These are phyloP conservation scores for Ustilago cynodontis DNA, from an alignment of 1,284 basidiomycete genomes.

Conservation along the genomic window DNA sequence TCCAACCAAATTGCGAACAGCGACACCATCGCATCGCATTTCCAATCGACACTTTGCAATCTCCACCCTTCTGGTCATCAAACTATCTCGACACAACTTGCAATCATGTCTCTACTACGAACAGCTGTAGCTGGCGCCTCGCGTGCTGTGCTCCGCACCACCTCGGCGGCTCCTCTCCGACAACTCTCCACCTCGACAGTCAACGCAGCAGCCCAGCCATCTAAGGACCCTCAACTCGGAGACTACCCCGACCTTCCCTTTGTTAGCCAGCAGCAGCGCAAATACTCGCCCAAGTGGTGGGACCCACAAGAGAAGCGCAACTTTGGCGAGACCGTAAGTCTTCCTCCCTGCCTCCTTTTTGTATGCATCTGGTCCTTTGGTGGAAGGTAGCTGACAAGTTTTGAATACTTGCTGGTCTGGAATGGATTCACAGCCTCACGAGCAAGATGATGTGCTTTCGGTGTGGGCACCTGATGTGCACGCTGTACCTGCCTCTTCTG, in stretches of 20 bases:
- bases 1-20: background rate
- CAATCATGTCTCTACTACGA: slow-evolving; percentile 52
- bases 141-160: slow-evolving; percentile 25
- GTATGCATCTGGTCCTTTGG: background rate
- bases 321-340: slow-evolving; percentile 67
- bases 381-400: slow-evolving; percentile 2
- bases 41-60: slow-evolving; percentile 2
- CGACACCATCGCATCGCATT: slow-evolving; percentile 30
- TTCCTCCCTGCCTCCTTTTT: background rate
- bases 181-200: slow-evolving; percentile 35
- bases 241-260: slow-evolving; percentile 66
- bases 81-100: background rate
- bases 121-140: slow-evolving; percentile 35
- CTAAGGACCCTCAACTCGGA: slow-evolving; percentile 67
- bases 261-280: slow-evolving; percentile 60
- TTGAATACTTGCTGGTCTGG: background rate
- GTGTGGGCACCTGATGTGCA: slow-evolving; percentile 69
- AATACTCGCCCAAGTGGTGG: slow-evolving; percentile 67
- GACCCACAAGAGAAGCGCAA: slow-evolving; percentile 68
- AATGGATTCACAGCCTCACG: slow-evolving; percentile 56
- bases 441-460: slow-evolving; percentile 67
- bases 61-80: background rate
- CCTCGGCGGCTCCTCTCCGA: slow-evolving; percentile 22
- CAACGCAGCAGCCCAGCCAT: slow-evolving; percentile 13
- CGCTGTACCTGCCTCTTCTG: slow-evolving; percentile 53